A percentile compares a stretch with the other conserved stretches of the same genome.
These are phyloP conservation scores for Aspergillus puulaauensis DNA, from an alignment of 2,329 filamentous ascomycete genomes.

Conservation along the genomic window DNA sequence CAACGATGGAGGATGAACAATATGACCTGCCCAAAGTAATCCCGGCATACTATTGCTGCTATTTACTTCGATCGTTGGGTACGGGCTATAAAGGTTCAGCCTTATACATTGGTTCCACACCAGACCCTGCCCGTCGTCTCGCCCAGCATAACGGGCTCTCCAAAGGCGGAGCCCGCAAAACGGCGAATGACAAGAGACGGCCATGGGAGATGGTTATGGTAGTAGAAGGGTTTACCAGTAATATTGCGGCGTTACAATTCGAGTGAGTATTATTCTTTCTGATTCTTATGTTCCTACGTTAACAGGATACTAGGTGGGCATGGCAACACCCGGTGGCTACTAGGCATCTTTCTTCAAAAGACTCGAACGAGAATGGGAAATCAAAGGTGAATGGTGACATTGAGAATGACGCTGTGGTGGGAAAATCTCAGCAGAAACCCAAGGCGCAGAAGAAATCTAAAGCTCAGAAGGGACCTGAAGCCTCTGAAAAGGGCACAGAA, in stretches of 20 bases:
- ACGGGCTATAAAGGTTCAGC: conserved; percentile 57
- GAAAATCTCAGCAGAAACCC: conserved; percentile 30
- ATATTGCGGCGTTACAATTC: conserved; percentile 86
- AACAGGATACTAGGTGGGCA: conserved; percentile 67
- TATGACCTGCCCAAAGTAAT: conserved; percentile 58
- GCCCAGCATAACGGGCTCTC: conserved; percentile 86
- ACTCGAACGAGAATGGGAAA: conserved; percentile 42
- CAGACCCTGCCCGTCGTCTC: conserved; percentile 78
- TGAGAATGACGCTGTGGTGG: background rate
- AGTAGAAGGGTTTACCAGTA: conserved; percentile 84
- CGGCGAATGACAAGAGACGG: conserved; percentile 65
- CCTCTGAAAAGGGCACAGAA: background rate
- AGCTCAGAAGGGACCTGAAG: background rate
- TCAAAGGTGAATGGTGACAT: background rate
- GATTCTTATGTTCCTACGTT: background rate
- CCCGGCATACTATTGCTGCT: conserved; percentile 89
- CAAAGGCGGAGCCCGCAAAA: conserved; percentile 78
- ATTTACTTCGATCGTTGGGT: conserved; percentile 77
- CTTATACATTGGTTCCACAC: conserved; percentile 89
- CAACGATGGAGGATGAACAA: background rate
- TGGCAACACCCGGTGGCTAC: conserved; percentile 83
- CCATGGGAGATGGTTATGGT: conserved; percentile 92
- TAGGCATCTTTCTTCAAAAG: conserved; percentile 67
- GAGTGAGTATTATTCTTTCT: conserved; percentile 1
- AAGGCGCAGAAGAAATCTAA: background rate